Evolutionary conservation across 306 rosid genomes (phyloP).

Genomic region (Pyrus pyrifolia): DNA sequence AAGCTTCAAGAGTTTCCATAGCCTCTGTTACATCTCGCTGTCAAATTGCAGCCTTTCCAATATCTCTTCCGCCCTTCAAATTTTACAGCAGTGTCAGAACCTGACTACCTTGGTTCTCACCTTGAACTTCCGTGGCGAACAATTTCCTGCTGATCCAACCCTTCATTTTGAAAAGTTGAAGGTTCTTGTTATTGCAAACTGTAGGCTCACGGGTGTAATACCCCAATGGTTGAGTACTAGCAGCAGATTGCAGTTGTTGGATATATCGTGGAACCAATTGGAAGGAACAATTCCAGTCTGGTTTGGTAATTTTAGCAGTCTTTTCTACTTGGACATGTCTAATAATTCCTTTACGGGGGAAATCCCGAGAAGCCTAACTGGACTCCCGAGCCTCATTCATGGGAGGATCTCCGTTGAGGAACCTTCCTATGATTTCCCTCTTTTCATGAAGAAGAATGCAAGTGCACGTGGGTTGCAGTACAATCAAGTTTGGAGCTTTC

Average conservation of each 20-base stretch:
- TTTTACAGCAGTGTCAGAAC: slow-evolving; percentile 36
- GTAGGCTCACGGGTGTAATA: slow-evolving; percentile 39
- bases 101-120: slow-evolving; percentile 44
- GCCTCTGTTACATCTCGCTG: slow-evolving; percentile 36
- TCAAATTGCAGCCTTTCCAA: slow-evolving; percentile 32
- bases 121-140: slow-evolving; percentile 40
- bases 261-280: slow-evolving; percentile 49
- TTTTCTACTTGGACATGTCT: slow-evolving; percentile 56
- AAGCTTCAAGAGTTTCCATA: slow-evolving; percentile 28
- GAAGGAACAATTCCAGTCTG: slow-evolving; percentile 38
- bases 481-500: slow-evolving; percentile 40
- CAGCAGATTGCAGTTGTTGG: slow-evolving; percentile 33
- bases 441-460: slow-evolving; percentile 32
- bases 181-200: slow-evolving; percentile 38
- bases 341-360: slow-evolving; percentile 48
- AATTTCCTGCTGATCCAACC: slow-evolving; percentile 24
- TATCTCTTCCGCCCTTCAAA: slow-evolving; percentile 28
- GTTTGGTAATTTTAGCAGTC: slow-evolving; percentile 26
- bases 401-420: slow-evolving; percentile 16
- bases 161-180: slow-evolving; percentile 30
- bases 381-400: slow-evolving; percentile 19
- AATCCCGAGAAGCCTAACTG: slow-evolving; percentile 31
- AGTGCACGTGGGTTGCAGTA: slow-evolving; percentile 38
- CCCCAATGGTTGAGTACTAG: slow-evolving; percentile 43
- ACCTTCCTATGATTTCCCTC: slow-evolving; percentile 34